These are phyloP conservation scores for Hyphopichia khmerensis DNA, from an alignment of 1,139 yeast species.

Conservation along the genomic window DNA sequence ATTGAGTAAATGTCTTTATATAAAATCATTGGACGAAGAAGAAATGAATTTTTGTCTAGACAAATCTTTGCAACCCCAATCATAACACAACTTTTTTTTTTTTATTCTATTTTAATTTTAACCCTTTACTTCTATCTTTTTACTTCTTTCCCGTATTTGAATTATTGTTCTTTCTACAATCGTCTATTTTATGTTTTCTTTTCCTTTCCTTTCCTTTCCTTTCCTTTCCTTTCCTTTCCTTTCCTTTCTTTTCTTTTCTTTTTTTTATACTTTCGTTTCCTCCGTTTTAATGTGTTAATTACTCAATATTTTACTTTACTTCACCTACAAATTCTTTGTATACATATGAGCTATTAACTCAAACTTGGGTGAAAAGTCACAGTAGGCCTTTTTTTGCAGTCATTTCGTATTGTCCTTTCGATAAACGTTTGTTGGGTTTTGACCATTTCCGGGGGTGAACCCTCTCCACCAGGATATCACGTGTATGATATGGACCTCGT, in stretches of 20 bases:
- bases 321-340: too few species aligned
- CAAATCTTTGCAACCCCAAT: neutral
- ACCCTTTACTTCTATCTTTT: neutral
- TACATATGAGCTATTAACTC: too few species aligned
- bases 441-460: neutral
- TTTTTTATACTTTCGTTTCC: too few species aligned
- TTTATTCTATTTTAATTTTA: neutral
- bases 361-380: too few species aligned
- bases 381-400: too few species aligned
- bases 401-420: too few species aligned
- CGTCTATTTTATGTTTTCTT: neutral
- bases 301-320: neutral
- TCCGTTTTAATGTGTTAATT: too few species aligned
- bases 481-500: too few species aligned
- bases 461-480: neutral
- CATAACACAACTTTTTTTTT: neutral
- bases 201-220: too few species aligned
- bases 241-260: too few species aligned
- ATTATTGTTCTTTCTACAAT: neutral
- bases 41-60: constrained; percentile 57
- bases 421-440: neutral
- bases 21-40: constrained; percentile 71
- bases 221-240: too few species aligned
- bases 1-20: constrained; percentile 78
- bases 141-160: too few species aligned